Base-by-base conservation (phyloP, 169 alveolate genomes). In the Besnoitia besnoiti region DNA sequence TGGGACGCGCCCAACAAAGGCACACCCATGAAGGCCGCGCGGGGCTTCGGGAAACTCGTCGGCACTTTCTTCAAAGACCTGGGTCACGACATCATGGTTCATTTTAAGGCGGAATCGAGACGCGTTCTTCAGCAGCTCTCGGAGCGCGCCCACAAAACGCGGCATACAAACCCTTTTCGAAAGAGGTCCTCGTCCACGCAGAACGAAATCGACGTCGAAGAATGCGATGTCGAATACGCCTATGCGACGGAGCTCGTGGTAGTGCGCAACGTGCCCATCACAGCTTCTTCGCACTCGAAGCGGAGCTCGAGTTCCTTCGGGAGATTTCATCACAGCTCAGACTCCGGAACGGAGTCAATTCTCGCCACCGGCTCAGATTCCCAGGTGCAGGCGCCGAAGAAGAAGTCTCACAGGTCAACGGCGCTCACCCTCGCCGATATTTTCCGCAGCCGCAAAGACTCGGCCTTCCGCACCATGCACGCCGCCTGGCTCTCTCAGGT, bases 401-500 rank as follows among this genome's bases (percentile, higher is more conserved):
- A 55, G 24, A 55, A 55, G 67, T 19, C 12, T 19, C 67, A n/a
- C 67, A 55, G 82, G 24, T 73, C 82, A 39, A 73, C 24, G 8
- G 14, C 82, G 16, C 47, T 73, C 44, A 5, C 8, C 8, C 82
- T 73, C 82, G 21, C 39, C n/a, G 55, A 77, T 24, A 40, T 77
- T 19, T 77, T 77, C 87, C 87, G 55, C 87, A 39, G 87, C n/a
- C 61, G 55, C 49, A 1, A 44, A 37, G 77, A 79, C 27, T 90
- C 93, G 55, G 93, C 85, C 39, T 90, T 90, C 40, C 90, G 90
- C 59, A 76, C 73, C 46, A 80, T 79, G 39, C 59, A 90, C 61
- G 93, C 93, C 16, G 90, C 85, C 4, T 90, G 93, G 93, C 90
- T 90, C 44, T 79, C 93, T 42, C 73, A 90, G 55, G 93, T 90